Base-by-base conservation (phyloP, 2,329 filamentous ascomycete species). In the Colletotrichum lentis region DNA sequence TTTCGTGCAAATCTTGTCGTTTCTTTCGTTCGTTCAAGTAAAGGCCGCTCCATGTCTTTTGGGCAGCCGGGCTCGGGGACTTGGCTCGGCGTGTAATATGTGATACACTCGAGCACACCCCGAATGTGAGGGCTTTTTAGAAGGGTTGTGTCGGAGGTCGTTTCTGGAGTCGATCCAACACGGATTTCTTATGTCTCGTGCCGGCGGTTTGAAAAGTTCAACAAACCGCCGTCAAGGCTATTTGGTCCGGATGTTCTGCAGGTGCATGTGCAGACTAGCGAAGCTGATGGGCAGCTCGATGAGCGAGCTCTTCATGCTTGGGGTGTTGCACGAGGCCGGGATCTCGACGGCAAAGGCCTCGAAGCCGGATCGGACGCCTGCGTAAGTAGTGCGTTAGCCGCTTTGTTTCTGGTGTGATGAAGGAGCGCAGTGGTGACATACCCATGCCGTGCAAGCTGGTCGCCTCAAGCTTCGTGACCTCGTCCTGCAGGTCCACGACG, bases 211-310 rank as follows among this genome's bases (percentile, higher is more conserved):
- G 50, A 7, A 12, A 20, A 22, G 18, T 1, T 37, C n/a, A 24
- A 12, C 55, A 69, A 69, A 69, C 66, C 62, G 66, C 66, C 66
- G 41, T 46, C 66, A 18, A 39, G 55, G 66, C 66, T 61, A 69
- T 47, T 66, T 69, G 66, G 66, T 69, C 31, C 64, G 62, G 50
- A 69, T 57, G 44, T 64, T 69, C 43, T 58, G 66, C 56, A 69
- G 56, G 3, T 66, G 66, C 66, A 69, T 41, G 6, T 66, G 66
- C 55, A 69, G 62, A 46, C 66, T 66, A 27, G 66, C 66, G 37
- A 69, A 64, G 35, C 66, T 69, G 6, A 69, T 35, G 66, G 66
- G 66, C 37, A 69, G 62, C 50, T 60, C 55, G 37, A 69, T 52
- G 35, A 58, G 66, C 16, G 50, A 47, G 62, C 58, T 46, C 10